Conservation (phyloP, 2,329 filamentous ascomycete genomes). For the Zymoseptoria crescenta region DNA sequence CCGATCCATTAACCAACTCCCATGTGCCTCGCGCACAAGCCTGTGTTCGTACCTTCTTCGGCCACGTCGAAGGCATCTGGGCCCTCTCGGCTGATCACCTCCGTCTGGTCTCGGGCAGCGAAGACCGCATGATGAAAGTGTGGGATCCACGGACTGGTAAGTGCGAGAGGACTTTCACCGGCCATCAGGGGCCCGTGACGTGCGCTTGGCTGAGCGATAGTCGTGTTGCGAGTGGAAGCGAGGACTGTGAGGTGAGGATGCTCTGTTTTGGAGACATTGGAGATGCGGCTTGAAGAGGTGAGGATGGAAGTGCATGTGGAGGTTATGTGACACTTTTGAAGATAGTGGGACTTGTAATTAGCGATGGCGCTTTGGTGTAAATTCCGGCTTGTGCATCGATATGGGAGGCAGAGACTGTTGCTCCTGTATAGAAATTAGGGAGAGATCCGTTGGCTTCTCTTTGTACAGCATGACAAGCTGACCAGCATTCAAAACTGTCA, state of each 20-base stretch:
- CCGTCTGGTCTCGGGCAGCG: conserved; percentile 78
- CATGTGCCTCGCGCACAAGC: conserved; percentile 35
- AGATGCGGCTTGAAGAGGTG: conserved; percentile 1
- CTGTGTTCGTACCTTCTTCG: conserved; percentile 88
- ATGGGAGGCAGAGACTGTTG: neutral
- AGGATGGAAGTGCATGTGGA: neutral
- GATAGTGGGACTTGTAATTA: neutral
- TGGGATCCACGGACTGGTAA: conserved; percentile 91
- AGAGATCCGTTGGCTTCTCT: neutral
- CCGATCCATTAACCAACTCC: conserved; percentile 29
- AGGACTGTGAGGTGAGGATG: conserved; percentile 84
- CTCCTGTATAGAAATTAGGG: neutral
- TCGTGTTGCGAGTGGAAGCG: conserved; percentile 81
- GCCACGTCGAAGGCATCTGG: conserved; percentile 95
- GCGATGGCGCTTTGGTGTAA: conserved; percentile 9
- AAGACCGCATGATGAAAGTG: conserved; percentile 90
- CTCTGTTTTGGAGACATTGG: conserved; percentile 26
- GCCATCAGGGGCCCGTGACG: conserved; percentile 83
- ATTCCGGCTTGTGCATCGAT: neutral
- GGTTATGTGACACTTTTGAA: neutral
- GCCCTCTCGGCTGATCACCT: conserved; percentile 81
- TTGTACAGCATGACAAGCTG: neutral
- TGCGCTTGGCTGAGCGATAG: conserved; percentile 88
- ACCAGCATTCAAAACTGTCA: neutral
- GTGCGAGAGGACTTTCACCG: conserved; percentile 86